Evolutionary conservation across 1,284 basidiomycete genomes (phyloP), one percentile per base, ranked within the genome.

Genomic region (Stygiomarasmius scandens): DNA sequence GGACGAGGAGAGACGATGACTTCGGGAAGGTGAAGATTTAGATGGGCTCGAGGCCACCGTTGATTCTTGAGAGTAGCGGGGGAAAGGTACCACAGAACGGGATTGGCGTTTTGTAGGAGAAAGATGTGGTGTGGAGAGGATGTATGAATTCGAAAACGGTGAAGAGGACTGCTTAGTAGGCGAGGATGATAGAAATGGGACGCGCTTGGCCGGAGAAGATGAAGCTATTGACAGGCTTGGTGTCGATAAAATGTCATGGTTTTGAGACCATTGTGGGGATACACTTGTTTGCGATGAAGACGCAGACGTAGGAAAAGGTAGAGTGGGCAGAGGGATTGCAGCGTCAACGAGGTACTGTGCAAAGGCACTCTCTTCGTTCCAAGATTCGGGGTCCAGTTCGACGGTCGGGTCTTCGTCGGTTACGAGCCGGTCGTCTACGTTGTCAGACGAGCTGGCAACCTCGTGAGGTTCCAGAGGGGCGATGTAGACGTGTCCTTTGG

Each of bases 401-500:
- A 47, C 49, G 14, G 41, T 29, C 22, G 43, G 20, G 24, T 60
- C 55, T 50, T 56, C 58, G 20, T 52, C 52, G 25, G 25, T 43
- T 32, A 25, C 20, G 22, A 47, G 25, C 10, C 34, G 22, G 36
- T 52, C 51, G 11, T 25, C 34, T 25, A n/a, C 16, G 9, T 53
- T 27, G 23, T 38, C 54, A 2, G 36, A 25, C 14, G 23, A 27
- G 27, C 46, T 43, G 24, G 49, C 50, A 12, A 69, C 67, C 1
- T 63, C 67, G 8, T 68, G 64, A 20, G 55, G 63, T 23, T 71
- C 68, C 1, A 61, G 45, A 66, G 59, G 29, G 11, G 34, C 57
- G 10, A 80, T 68, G 34, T 69, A 68, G 23, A 76, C 73, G 27
- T 72, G 69, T 24, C 85, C 85, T 20, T 74, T 75, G 2, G 84